Evolutionary conservation across 75 land plant species (phyloP).

Genomic region (Pinus albicaulis): DNA sequence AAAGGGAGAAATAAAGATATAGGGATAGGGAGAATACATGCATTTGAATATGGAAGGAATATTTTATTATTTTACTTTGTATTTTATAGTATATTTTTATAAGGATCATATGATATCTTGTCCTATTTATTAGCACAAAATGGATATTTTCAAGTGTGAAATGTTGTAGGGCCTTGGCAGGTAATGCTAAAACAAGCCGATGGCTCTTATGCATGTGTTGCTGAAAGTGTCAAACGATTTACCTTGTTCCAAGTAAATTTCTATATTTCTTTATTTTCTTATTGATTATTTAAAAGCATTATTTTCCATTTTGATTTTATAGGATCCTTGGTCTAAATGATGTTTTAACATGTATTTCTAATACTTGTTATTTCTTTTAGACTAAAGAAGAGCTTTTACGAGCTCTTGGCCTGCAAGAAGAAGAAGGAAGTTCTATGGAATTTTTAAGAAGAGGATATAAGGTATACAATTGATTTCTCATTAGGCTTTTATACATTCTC

Average conservation of each 20-base stretch:
- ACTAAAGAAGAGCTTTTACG: conserved; percentile 91
- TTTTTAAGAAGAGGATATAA: conserved; percentile 96
- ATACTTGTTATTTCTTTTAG: conserved; percentile 27
- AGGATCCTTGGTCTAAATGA: not conserved
- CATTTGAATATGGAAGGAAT: not conserved
- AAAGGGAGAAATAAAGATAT: not conserved
- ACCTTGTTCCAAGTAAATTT: conserved; percentile 74
- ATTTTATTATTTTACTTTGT: not conserved
- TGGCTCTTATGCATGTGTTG: conserved; percentile 95
- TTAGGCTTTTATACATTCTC: too few species aligned
- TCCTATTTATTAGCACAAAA: not conserved
- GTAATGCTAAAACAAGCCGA: conserved; percentile 96
- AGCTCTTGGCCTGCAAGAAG: conserved; percentile 93
- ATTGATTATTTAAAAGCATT: not conserved
- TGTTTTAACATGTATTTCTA: not conserved
- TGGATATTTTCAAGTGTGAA: not conserved
- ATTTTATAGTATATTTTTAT: not conserved
- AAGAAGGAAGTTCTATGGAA: conserved; percentile 87
- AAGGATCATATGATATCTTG: not conserved
- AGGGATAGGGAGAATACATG: not conserved
- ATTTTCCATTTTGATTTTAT: not conserved
- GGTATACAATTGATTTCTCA: conserved; percentile 26
- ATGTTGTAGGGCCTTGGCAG: conserved; percentile 93
- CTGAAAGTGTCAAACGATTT: conserved; percentile 83
- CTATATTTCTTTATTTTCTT: not conserved